Evolutionary conservation across 352 stramenopile species (phyloP).

Genomic region (Globisporangium apiculatum): DNA sequence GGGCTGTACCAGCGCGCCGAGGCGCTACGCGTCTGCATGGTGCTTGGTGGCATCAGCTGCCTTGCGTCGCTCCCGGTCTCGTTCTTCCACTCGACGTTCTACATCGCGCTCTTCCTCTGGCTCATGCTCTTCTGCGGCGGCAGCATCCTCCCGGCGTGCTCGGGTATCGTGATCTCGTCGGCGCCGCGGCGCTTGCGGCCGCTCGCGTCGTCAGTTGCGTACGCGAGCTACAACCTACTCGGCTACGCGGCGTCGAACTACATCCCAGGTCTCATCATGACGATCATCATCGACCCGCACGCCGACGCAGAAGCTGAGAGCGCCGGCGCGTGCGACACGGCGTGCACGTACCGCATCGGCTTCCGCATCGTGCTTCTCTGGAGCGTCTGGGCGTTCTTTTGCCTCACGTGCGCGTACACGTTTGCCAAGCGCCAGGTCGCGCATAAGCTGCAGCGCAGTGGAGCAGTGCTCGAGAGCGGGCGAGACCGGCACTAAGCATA

Average conservation of each 20-base stretch:
- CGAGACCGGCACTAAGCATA: not conserved
- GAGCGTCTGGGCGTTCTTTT: slow-evolving; percentile 69
- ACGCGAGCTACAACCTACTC: slow-evolving; percentile 83
- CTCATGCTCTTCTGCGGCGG: slow-evolving; percentile 81
- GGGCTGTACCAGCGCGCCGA: slow-evolving; percentile 57
- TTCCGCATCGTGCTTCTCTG: slow-evolving; percentile 79
- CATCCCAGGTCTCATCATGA: slow-evolving; percentile 77
- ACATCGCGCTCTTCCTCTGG: slow-evolving; percentile 72
- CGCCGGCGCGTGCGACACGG: slow-evolving; percentile 39
- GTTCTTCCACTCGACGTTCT: slow-evolving; percentile 52
- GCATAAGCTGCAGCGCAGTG: slow-evolving; percentile 3
- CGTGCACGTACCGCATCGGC: slow-evolving; percentile 74
- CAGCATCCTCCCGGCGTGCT: slow-evolving; percentile 64
- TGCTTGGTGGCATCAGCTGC: slow-evolving; percentile 43
- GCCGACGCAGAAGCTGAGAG: slow-evolving; percentile 18
- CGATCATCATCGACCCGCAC: slow-evolving; percentile 55
- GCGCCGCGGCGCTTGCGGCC: slow-evolving; percentile 52
- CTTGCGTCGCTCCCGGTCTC: slow-evolving; percentile 55
- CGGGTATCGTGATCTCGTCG: slow-evolving; percentile 78
- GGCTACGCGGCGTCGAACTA: slow-evolving; percentile 83
- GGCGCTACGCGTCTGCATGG: slow-evolving; percentile 66
- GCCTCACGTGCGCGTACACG: slow-evolving; percentile 31
- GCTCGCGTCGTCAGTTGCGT: slow-evolving; percentile 71
- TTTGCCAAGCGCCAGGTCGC: slow-evolving; percentile 11
- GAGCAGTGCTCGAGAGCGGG: slow-evolving; percentile 6